A percentile compares a stretch with the other conserved stretches of the same genome.
These are phyloP conservation scores for Posidonia australis DNA, from an alignment of 106 monocot species.

Conservation along the genomic window DNA sequence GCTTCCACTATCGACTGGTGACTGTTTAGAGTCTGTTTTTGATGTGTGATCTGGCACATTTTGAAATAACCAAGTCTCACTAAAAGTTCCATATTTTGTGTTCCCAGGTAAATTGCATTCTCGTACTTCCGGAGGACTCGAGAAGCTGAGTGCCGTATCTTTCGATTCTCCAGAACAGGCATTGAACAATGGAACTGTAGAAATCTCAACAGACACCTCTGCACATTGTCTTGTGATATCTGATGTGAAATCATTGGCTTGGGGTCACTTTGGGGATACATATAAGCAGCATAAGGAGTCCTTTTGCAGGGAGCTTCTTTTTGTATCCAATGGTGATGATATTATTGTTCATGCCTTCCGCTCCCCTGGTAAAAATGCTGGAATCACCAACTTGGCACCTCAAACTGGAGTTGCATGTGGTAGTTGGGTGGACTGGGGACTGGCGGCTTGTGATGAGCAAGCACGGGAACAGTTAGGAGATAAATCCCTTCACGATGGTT, in stretches of 20 bases:
- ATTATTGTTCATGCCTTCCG: conserved; percentile 66
- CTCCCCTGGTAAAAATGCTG: conserved; percentile 2
- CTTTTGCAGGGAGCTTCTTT: conserved; percentile 58
- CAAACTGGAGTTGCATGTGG: conserved; percentile 28
- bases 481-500: conserved; percentile 9
- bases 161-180: conserved; percentile 7
- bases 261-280: conserved; percentile 56
- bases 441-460: conserved; percentile 16
- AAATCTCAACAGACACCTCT: conserved; percentile 9
- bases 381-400: conserved; percentile 6
- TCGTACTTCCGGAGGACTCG: neutral
- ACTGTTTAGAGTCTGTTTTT: neutral
- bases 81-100: neutral
- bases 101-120: neutral
- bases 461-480: conserved; percentile 10
- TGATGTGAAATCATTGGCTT: conserved; percentile 62
- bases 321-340: conserved; percentile 36
- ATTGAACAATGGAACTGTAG: neutral
- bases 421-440: conserved; percentile 78
- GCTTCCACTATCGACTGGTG: conserved; percentile 40
- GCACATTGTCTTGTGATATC: conserved; percentile 31
- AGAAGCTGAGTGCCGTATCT: neutral
- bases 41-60: neutral
- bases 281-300: conserved; percentile 33
- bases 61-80: neutral